Percentiles rank a stretch among this genome's conserved stretches.
phyloP scores from a whole-genome alignment of 768 basidiomycete species.

The Basidioascus undulatus region DNA sequence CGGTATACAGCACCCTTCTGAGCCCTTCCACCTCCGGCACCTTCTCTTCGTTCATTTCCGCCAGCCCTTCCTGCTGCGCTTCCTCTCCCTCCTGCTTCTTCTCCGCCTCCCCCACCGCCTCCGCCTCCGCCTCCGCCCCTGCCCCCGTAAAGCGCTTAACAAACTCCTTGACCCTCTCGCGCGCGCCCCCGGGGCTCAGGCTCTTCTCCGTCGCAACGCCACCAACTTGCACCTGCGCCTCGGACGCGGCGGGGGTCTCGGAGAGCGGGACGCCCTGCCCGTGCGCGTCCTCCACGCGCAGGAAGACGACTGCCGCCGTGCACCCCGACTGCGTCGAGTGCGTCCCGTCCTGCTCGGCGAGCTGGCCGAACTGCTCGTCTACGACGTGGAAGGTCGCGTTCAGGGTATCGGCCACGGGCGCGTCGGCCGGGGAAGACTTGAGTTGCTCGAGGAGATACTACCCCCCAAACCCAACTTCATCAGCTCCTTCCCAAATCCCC shows the following conservation, averaged over 20 bases:
- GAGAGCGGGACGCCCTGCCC: conserved; percentile 2
- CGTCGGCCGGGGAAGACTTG: conserved; percentile 27
- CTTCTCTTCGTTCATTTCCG: conserved; percentile 17
- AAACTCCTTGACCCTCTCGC: neutral
- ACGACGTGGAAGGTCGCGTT: conserved; percentile 89
- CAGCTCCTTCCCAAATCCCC: neutral
- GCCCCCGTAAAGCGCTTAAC: too few relatives aligned
- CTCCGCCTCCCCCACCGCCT: neutral
- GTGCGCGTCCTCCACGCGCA: conserved; percentile 57
- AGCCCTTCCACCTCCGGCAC: conserved; percentile 23
- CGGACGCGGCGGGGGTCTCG: neutral
- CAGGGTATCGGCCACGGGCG: conserved; percentile 58
- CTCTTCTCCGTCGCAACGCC: neutral
- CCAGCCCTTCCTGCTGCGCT: conserved; percentile 21
- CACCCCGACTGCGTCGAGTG: conserved; percentile 80
- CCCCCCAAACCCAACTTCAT: neutral
- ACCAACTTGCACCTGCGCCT: too few relatives aligned
- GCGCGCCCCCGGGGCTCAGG: neutral
- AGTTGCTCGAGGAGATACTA: conserved; percentile 47
- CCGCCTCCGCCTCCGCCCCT: conserved; percentile 1
- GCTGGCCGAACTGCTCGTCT: conserved; percentile 52
- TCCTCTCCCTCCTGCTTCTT: conserved; percentile 2
- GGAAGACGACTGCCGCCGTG: conserved; percentile 85
- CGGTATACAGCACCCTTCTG: conserved; percentile 68
- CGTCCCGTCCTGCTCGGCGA: conserved; percentile 70